A percentile compares a stretch with the other conserved stretches of the same genome.
Evolutionary conservation across 2,329 filamentous ascomycete genomes (phyloP).

Genomic region (Calonectria pauciramosa): DNA sequence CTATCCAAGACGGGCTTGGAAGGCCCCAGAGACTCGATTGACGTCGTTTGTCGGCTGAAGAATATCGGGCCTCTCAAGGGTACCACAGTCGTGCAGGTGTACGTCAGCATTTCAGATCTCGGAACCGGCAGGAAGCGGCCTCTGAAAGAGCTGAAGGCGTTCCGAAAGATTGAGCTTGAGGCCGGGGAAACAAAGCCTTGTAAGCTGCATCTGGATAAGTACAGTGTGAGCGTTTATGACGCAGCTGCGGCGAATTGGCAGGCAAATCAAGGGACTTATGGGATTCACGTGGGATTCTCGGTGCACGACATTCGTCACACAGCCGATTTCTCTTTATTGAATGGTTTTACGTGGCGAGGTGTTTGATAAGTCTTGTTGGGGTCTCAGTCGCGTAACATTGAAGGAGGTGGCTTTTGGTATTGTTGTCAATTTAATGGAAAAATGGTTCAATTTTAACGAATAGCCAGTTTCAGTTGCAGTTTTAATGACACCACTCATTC

Average conservation of each 20-base stretch:
- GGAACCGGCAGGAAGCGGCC: background rate
- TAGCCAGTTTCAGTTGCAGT: too few relatives aligned
- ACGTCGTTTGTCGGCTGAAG: background rate
- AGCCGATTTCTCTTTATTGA: background rate
- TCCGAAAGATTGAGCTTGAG: background rate
- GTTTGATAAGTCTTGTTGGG: background rate
- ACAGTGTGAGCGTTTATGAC: conserved; percentile 11
- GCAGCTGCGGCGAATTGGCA: background rate
- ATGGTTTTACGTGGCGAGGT: conserved; percentile 4
- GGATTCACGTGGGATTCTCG: background rate
- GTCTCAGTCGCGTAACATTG: background rate
- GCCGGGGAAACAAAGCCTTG: background rate
- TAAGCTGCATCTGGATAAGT: background rate
- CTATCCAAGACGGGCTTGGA: background rate
- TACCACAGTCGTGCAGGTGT: conserved; percentile 10
- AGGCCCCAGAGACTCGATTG: background rate
- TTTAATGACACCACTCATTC: too few relatives aligned
- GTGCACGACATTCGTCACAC: background rate
- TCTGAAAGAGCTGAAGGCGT: conserved; percentile 11
- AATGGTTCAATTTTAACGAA: too few relatives aligned
- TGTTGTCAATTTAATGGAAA: too few relatives aligned
- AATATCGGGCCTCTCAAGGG: background rate
- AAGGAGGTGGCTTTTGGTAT: too few relatives aligned
- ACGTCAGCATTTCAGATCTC: background rate
- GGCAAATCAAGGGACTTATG: background rate